Evolutionary conservation across 2,329 filamentous ascomycete genomes (phyloP).

Genomic region (Septoria linicola): DNA sequence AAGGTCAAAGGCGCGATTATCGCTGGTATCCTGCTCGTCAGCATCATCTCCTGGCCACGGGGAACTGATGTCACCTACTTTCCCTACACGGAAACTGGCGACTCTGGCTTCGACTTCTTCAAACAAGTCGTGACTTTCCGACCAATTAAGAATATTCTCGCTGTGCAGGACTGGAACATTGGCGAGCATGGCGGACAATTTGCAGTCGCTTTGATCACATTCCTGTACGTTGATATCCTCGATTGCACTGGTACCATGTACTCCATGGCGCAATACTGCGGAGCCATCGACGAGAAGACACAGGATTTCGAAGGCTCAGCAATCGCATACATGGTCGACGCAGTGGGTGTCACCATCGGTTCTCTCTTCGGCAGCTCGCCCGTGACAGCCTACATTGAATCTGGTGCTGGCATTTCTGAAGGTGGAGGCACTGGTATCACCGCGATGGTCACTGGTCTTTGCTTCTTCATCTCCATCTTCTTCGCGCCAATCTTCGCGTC

Average conservation of each 20-base stretch:
- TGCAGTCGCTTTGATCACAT: constrained; percentile 79
- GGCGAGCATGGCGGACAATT: constrained; percentile 70
- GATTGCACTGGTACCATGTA: constrained; percentile 85
- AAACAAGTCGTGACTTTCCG: constrained; percentile 84
- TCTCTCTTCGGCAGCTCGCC: constrained; percentile 75
- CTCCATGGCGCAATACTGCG: constrained; percentile 82
- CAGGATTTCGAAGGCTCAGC: constrained; percentile 86
- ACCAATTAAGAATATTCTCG: constrained; percentile 66
- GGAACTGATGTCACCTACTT: constrained; percentile 76
- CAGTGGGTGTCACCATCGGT: constrained; percentile 76
- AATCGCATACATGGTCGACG: constrained; percentile 80
- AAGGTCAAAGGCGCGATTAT: constrained; percentile 86
- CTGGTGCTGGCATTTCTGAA: constrained; percentile 85
- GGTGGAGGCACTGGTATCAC: constrained; percentile 84
- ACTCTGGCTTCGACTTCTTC: constrained; percentile 79
- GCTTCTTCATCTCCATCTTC: constrained; percentile 84
- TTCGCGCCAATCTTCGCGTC: constrained; percentile 89
- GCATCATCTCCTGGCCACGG: constrained; percentile 85
- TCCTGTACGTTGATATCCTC: constrained; percentile 86
- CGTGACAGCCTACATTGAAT: constrained; percentile 78
- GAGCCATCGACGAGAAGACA: constrained; percentile 75
- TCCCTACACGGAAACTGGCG: constrained; percentile 67
- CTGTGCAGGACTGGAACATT: constrained; percentile 73
- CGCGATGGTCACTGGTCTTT: constrained; percentile 72
- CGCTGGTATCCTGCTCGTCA: constrained; percentile 76